Percentiles rank a stretch among this genome's conserved stretches.
Conservation (phyloP, 352 stramenopile genomes). For the Pseudoperonospora humuli region DNA sequence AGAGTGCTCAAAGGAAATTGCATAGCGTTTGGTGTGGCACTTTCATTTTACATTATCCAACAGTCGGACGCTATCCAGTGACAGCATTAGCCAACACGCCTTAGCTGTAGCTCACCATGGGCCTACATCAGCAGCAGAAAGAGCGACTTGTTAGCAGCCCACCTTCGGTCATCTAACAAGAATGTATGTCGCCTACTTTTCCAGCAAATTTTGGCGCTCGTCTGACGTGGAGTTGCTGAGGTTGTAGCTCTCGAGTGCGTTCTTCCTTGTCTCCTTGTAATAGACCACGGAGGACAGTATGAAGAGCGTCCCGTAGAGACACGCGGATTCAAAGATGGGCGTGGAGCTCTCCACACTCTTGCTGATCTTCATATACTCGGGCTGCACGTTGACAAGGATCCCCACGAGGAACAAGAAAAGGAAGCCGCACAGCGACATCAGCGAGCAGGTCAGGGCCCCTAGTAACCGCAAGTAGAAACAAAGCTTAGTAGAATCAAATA, state of each 20-base stretch:
- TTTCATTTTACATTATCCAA: too few species aligned
- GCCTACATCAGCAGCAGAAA: slow-evolving; percentile 8
- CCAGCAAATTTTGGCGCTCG: slow-evolving; percentile 58
- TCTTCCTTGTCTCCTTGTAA: slow-evolving; percentile 64
- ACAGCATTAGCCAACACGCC: too few species aligned
- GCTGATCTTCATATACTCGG: slow-evolving; percentile 79
- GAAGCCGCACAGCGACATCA: slow-evolving; percentile 66
- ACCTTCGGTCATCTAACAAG: neutral
- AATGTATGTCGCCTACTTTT: slow-evolving; percentile 30
- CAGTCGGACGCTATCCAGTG: too few species aligned
- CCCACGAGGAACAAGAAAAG: slow-evolving; percentile 65
- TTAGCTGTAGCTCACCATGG: slow-evolving; percentile 31
- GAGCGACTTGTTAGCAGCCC: neutral
- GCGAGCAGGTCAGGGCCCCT: slow-evolving; percentile 69
- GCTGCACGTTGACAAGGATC: slow-evolving; percentile 64
- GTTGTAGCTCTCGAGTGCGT: slow-evolving; percentile 29
- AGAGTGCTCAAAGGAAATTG: too few species aligned
- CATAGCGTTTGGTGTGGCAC: too few species aligned
- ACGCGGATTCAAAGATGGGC: slow-evolving; percentile 66
- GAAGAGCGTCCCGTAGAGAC: slow-evolving; percentile 65
- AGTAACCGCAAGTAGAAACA: neutral
- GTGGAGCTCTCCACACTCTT: slow-evolving; percentile 53
- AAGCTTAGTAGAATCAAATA: slow-evolving; percentile 1
- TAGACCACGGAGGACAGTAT: slow-evolving; percentile 59
- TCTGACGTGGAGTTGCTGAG: slow-evolving; percentile 32